Conservation (phyloP, 768 basidiomycete species). For the Tubosaeta sp. region DNA sequence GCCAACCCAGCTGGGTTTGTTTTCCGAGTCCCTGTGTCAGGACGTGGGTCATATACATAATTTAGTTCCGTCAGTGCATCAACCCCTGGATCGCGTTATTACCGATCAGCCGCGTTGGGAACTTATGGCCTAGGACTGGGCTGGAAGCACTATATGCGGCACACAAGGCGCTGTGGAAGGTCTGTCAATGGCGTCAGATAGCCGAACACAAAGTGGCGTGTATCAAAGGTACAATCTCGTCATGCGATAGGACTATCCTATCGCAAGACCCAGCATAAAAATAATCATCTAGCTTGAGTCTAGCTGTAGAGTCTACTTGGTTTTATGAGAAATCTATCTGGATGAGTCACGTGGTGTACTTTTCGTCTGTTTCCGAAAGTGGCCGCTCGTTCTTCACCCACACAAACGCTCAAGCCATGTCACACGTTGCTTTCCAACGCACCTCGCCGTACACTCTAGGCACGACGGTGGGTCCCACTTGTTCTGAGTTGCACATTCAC, state of each 20-base stretch:
- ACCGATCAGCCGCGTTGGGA: neutral
- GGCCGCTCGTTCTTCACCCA: neutral
- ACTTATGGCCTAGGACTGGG: neutral
- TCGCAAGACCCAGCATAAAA: no score
- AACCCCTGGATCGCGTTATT: constrained; percentile 1
- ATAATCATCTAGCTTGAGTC: no score
- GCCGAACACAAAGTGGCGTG: neutral
- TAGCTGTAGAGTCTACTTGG: no score
- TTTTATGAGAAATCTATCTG: neutral
- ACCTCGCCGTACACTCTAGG: constrained; percentile 36
- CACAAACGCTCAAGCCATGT: constrained; percentile 31
- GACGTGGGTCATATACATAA: constrained; percentile 1
- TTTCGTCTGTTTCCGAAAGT: constrained; percentile 4
- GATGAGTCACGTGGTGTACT: constrained; percentile 9
- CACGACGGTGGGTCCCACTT: constrained; percentile 34
- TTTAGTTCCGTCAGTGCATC: neutral
- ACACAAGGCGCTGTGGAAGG: neutral
- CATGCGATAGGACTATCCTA: no score
- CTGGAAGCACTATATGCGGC: neutral
- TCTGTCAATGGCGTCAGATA: neutral
- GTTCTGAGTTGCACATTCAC: neutral
- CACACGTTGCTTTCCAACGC: constrained; percentile 38
- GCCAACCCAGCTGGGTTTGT: neutral
- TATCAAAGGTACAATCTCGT: neutral
- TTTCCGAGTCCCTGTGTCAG: constrained; percentile 1